Base-by-base conservation (phyloP, 805 yeast species). In the Metschnikowia cerradonensis region DNA sequence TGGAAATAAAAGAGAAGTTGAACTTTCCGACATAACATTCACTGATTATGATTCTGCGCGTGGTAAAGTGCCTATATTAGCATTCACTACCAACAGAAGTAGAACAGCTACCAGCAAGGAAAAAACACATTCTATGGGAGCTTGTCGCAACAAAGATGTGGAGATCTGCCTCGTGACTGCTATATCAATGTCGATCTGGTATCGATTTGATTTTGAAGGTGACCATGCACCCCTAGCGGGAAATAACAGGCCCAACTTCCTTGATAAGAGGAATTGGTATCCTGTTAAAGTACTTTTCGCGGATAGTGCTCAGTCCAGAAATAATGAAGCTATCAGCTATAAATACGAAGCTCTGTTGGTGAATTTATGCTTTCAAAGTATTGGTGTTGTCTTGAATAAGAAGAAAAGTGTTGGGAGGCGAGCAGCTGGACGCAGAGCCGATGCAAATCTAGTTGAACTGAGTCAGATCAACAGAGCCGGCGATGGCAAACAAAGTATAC, bases 151-250 rank as follows among this genome's bases (percentile, higher is more conserved):
- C 36, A 50, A 50, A 39, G 45, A 43, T n/a, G 50, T 43, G 22
- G 42, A 47, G 30, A 13, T 39, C 3, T 50, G 53, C 26, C 22
- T 50, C 11, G 44, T 47, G n/a, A 35, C 50, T 2, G 42, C 53
- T 1, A 20, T 42, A 17, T 44, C 50, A 13, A 42, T 50, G 36
- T 50, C 53, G 5, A 41, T 50, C 5, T 50, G 53, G 53, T 50
- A 31, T 20, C 40, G 53, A 22, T 50, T 50, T 38, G 48, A 50
- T 17, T 47, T 50, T 20, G 34, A 32, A 10, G 35, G 32, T 7
- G 17, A 31, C 22, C 22, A 38, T 31, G 54, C 41, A 22, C 47
- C 47, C 20, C 19, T 17, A 5, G 4, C 11, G 7, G 50, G 45
- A 19, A 20, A 36, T 3, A 42, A 42, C 15, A 13, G 14, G 26